Conservation (phyloP, 768 basidiomycete species). For the Suillus brevipes region DNA sequence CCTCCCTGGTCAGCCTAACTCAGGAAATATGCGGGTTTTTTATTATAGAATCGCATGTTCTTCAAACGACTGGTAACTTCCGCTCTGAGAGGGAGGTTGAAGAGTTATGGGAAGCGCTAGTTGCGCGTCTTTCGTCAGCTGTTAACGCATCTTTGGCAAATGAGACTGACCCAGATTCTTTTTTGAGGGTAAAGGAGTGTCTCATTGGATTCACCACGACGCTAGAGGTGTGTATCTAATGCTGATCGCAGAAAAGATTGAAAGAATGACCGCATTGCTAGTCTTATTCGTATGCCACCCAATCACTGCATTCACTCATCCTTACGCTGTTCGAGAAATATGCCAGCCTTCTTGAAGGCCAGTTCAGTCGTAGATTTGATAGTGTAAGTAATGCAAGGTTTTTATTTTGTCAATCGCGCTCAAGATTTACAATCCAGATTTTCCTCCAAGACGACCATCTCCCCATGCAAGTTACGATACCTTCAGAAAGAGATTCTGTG, state of each 20-base stretch:
- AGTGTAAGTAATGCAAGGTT: conserved; percentile 47
- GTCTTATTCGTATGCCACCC: conserved; percentile 86
- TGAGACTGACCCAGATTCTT: conserved; percentile 80
- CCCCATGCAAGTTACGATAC: conserved; percentile 72
- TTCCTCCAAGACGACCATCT: conserved; percentile 85
- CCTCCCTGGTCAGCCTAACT: conserved; percentile 71
- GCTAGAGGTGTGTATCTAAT: conserved; percentile 63
- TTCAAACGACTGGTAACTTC: conserved; percentile 85
- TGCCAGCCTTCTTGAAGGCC: conserved; percentile 72
- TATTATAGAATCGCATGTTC: conserved; percentile 91
- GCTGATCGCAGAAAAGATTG: neutral
- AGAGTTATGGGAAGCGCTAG: conserved; percentile 90
- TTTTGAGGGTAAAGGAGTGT: conserved; percentile 80
- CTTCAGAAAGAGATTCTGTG: conserved; percentile 66
- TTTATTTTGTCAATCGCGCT: conserved; percentile 2
- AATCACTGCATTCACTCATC: conserved; percentile 79
- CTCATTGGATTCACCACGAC: conserved; percentile 88
- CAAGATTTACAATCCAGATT: conserved; percentile 49
- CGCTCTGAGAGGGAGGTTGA: conserved; percentile 91
- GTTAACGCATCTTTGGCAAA: conserved; percentile 71
- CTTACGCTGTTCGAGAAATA: conserved; percentile 92
- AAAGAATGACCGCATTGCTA: conserved; percentile 31
- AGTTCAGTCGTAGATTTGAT: conserved; percentile 82
- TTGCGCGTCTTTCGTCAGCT: conserved; percentile 67
- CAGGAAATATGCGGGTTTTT: conserved; percentile 98